Percentiles rank a stretch among this genome's conserved stretches.
Evolutionary conservation across 345 rosid genomes (phyloP).

Genomic region (Pistacia vera): DNA sequence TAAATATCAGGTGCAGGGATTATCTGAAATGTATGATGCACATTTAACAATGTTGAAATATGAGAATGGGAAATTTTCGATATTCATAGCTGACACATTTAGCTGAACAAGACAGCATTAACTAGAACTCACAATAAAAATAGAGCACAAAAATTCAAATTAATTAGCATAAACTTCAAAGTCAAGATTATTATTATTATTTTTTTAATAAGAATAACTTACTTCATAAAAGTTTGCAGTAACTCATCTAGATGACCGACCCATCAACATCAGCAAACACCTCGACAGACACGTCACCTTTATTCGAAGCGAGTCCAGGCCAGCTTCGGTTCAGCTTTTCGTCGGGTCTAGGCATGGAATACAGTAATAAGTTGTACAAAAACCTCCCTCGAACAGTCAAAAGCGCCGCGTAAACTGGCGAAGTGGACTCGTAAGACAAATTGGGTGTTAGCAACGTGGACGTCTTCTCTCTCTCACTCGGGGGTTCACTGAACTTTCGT

Average conservation of each 20-base stretch:
- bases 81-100: too few species aligned
- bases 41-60: too few species aligned
- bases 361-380: constrained; percentile 77
- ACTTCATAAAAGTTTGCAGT: constrained; percentile 71
- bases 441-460: too few species aligned
- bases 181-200: too few species aligned
- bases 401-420: too few species aligned
- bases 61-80: too few species aligned
- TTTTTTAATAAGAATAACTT: constrained; percentile 17
- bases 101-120: background rate
- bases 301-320: constrained; percentile 61
- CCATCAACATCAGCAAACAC: constrained; percentile 38
- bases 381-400: constrained; percentile 51
- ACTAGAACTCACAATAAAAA: background rate
- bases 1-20: too few species aligned
- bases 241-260: constrained; percentile 65
- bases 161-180: background rate
- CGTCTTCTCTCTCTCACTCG: too few species aligned
- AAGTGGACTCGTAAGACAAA: too few species aligned
- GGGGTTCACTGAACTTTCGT: too few species aligned
- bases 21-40: too few species aligned
- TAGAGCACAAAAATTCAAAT: background rate
- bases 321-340: constrained; percentile 65
- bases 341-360: constrained; percentile 46
- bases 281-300: constrained; percentile 42